Evolutionary conservation across 169 alveolate genomes (phyloP), one percentile per base, ranked within the genome.

Genomic region (Blepharisma undulans): DNA sequence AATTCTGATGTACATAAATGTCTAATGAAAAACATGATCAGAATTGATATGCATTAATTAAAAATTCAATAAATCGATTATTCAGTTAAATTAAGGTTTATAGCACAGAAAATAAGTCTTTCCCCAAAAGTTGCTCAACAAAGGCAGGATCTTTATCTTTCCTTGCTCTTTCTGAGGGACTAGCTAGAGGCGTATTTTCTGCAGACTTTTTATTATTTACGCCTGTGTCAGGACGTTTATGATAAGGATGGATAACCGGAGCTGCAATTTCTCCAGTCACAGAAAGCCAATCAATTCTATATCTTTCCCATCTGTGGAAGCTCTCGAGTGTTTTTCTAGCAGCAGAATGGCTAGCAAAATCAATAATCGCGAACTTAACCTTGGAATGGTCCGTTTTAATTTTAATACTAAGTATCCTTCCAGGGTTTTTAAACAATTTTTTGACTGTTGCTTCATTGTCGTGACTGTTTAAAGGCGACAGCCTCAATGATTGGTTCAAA

Each of bases 311-410:
- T 21, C 29, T n/a, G 22, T 22, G 25, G 36, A 66, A 86, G 27
- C 84, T 48, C 29, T 60, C 81, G 10, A 72, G 59, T 3, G 92
- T 88, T 33, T 88, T 88, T 36, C 92, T 72, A 25, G 92, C 92
- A 21, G 92, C 29, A 0, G 92, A 88, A 32, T 88, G 92, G 76
- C 80, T 33, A 74, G 29, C 29, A 60, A 84, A 84, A 6, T 84
- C 36, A n/a, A 84, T 21, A 21, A 48, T n/a, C 8, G 89, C 89
- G 30, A n/a, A 84, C 16, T 22, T 48, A 48, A 36, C 66, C 66
- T 48, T 48, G 66, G 66, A 48, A 48, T 48, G 66, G 66, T 48
- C 66, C 12, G 66, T 48, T 48, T 48, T 48, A 2, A 48, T 48
- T 48, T 48, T 48, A 48, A 88, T 34, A 34, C 22, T 19, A 30